Evolutionary conservation across 768 basidiomycete species (phyloP), one percentile per base, ranked within the genome.

Genomic region (Trametes coccinea): DNA sequence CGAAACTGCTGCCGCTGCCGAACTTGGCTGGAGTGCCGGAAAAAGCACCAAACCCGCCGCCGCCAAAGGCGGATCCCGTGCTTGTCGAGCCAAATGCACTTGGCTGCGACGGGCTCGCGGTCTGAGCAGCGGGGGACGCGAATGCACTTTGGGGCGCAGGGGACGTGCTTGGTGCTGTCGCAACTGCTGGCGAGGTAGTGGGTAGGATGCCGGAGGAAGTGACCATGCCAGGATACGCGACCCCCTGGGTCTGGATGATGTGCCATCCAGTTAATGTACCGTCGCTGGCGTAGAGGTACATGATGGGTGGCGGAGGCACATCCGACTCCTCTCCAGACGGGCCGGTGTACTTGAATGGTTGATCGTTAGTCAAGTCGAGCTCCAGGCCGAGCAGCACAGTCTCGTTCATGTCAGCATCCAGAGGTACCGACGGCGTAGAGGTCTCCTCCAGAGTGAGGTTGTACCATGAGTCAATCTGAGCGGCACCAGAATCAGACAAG

Each of bases 211-310:
- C 51, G 17, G 58, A 47, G 10, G 70, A 40, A 8, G 72, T 67
- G 5, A 79, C 69, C 80, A 91, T 84, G 31, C 84, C 84, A 44
- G 78, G 74, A 68, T 91, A 92, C 7, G 80, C 75, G 16, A 66
- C 72, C 1, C 77, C 79, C 44, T 80, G 81, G 7, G 78, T 75
- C 68, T 88, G 84, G 40, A 89, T 82, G 22, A 89, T 69, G 70
- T 85, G 78, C 90, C 91, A 93, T 3, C 79, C 91, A 50, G 85
- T 81, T 27, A 93, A 56, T 0, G 90, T 89, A 17, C 91, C 91
- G 68, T 93, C 91, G 56, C 86, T 90, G 10, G 89, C 79, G 72
- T 90, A 92, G 2, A 84, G 86, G 70, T 85, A 92, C 73, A 92
- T 74, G 57, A 91, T 77, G 0, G 91, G 91, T 11, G 79, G 78